Percentiles rank a stretch among this genome's conserved stretches.
Conservation (phyloP, 2,329 filamentous ascomycete species). For the Rhinocladiella mackenziei region DNA sequence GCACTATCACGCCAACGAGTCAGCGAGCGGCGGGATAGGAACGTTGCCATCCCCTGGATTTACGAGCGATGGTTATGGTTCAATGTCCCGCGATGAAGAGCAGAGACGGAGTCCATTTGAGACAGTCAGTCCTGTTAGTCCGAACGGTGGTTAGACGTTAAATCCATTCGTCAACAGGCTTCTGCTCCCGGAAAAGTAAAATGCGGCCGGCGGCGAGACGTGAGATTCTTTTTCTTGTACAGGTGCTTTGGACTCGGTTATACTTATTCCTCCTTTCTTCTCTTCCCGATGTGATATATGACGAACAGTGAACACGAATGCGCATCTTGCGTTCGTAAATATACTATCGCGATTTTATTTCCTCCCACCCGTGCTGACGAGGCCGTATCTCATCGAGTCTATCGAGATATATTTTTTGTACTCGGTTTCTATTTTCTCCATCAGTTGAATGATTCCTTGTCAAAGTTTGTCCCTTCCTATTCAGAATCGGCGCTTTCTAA, state of each 20-base stretch:
- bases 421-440: not conserved
- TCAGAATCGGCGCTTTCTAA: conserved; percentile 48
- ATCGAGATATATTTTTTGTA: too few species aligned
- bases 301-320: too few species aligned
- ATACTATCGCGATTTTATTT: not conserved
- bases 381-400: too few species aligned
- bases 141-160: conserved; percentile 9
- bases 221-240: not conserved
- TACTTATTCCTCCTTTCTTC: not conserved
- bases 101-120: conserved; percentile 14
- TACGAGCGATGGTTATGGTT: not conserved
- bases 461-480: not conserved
- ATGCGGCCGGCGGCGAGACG: too few species aligned
- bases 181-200: too few species aligned
- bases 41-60: conserved; percentile 13
- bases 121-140: conserved; percentile 20
- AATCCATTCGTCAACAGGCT: too few species aligned
- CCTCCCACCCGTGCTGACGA: too few species aligned
- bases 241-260: not conserved
- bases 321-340: not conserved
- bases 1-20: conserved; percentile 19
- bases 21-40: conserved; percentile 15
- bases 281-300: too few species aligned
- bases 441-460: too few species aligned
- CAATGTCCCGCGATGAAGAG: conserved; percentile 7